Base-by-base conservation (phyloP, 768 basidiomycete species). In the Boletus rex-veris region DNA sequence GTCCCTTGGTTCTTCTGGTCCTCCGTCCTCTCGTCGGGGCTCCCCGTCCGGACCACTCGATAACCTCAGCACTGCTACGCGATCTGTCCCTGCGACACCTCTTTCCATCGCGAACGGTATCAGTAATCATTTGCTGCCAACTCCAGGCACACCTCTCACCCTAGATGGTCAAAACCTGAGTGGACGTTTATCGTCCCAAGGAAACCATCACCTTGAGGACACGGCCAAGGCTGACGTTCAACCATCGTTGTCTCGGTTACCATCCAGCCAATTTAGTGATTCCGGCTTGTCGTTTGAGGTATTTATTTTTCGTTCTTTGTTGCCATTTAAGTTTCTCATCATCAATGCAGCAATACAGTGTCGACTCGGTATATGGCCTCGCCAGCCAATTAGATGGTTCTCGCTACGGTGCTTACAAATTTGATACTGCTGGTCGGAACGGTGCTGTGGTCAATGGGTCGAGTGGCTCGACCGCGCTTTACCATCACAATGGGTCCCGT, bases 11-110 rank as follows among this genome's bases (percentile, higher is more conserved):
- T 57, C 68, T 1, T 55, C 71, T 43, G 59, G 57, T 35, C 61
- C 68, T 7, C 80, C 87, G 0, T 68, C 76, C 11, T 88, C 88
- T 19, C 85, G 90, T 53, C 81, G 88, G 40, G 82, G 85, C 19
- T 92, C 90, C 15, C 90, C 90, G 31, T 83, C 83, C 12, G 80
- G 80, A 48, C 66, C 82, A 16, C 70, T 86, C 19, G 88, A 91
- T 50, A 76, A 74, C 48, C 68, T 88, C 50, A 79, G 79, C 35
- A 73, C 75, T 35, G 77, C 84, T 31, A 81, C 87, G 31, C 86
- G 90, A 52, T 92, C 90, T 38, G 90, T 92, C 19, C 90, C 90
- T 45, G 89, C 88, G 2, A 92, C 90, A 4, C 90, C 90, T 19
- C 70, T 90, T 7, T 73, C 73, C 9, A 71, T 85, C n/a, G 60